phyloP scores from a whole-genome alignment of 768 basidiomycete species.

The Lactarius hatsudake region DNA sequence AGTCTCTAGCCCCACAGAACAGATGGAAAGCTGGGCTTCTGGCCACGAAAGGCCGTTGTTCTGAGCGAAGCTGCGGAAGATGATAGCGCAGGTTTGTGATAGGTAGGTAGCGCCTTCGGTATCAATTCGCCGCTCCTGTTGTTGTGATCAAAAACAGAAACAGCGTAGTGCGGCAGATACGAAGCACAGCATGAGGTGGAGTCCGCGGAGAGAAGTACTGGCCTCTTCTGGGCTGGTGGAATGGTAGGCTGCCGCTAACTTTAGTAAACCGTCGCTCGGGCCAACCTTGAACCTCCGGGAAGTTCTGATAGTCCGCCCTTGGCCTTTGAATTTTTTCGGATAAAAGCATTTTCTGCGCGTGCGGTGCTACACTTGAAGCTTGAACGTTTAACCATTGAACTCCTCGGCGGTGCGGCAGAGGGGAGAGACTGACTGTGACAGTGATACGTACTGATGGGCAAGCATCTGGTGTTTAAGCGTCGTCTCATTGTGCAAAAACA shows the following conservation, averaged over 20 bases:
- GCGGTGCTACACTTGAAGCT: no score
- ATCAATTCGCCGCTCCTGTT: not conserved
- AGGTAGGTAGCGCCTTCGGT: not conserved
- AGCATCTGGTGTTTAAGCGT: no score
- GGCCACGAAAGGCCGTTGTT: not conserved
- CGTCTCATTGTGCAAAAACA: no score
- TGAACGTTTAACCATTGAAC: no score
- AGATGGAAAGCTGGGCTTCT: not conserved
- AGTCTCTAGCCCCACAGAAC: not conserved
- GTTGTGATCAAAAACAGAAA: not conserved
- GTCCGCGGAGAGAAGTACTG: not conserved
- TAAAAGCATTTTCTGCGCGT: no score
- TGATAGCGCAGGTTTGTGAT: not conserved
- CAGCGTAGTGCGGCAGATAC: not conserved
- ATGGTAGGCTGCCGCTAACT: not conserved
- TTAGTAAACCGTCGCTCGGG: not conserved
- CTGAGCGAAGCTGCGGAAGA: not conserved
- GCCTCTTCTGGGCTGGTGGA: not conserved
- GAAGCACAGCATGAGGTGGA: not conserved
- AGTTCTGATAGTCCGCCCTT: no score
- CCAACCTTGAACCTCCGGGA: no score
- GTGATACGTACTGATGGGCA: no score
- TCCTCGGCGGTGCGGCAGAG: no score
- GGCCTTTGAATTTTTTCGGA: no score
- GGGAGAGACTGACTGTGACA: no score